Conservation (phyloP, 1,139 yeast species). For the Wickerhamiella pararugosa region DNA sequence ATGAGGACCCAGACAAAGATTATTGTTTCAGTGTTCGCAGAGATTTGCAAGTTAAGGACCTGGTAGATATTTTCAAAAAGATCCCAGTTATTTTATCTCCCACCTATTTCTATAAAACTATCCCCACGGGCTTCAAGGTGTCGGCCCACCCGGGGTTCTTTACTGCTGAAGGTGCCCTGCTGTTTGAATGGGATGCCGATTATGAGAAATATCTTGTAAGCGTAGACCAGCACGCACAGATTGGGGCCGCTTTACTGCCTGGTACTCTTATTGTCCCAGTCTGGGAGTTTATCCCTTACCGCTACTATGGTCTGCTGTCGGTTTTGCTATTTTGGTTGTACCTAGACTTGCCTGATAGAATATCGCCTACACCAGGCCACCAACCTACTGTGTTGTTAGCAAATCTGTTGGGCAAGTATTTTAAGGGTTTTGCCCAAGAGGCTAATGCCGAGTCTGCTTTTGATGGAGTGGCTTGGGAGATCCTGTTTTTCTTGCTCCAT, state of each 20-base stretch:
- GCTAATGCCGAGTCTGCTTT: constrained; percentile 32
- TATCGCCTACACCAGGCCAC: constrained; percentile 86
- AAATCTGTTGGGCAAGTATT: constrained; percentile 17
- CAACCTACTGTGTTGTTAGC: constrained; percentile 46
- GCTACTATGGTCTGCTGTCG: constrained; percentile 33
- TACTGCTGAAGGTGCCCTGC: constrained; percentile 67
- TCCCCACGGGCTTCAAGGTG: constrained; percentile 52
- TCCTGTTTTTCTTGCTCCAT: constrained; percentile 59
- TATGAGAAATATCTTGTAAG: constrained; percentile 30
- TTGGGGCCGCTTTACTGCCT: constrained; percentile 55
- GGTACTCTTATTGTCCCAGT: constrained; percentile 78
- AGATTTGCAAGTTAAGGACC: constrained; percentile 37
- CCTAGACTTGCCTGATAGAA: constrained; percentile 77
- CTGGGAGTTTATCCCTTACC: constrained; percentile 48
- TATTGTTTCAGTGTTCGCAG: constrained; percentile 67
- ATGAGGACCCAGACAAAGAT: constrained; percentile 72
- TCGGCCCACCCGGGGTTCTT: constrained; percentile 72
- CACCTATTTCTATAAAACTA: constrained; percentile 47
- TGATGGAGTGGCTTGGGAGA: constrained; percentile 40
- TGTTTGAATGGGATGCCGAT: constrained; percentile 49
- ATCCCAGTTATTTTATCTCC: constrained; percentile 74
- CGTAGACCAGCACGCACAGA: constrained; percentile 25
- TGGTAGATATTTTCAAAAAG: constrained; percentile 44
- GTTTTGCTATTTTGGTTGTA: constrained; percentile 62
- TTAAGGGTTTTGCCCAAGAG: constrained; percentile 11